Base-by-base conservation (phyloP, 768 basidiomycete genomes). In the Lactifluus hygrophoroides region DNA sequence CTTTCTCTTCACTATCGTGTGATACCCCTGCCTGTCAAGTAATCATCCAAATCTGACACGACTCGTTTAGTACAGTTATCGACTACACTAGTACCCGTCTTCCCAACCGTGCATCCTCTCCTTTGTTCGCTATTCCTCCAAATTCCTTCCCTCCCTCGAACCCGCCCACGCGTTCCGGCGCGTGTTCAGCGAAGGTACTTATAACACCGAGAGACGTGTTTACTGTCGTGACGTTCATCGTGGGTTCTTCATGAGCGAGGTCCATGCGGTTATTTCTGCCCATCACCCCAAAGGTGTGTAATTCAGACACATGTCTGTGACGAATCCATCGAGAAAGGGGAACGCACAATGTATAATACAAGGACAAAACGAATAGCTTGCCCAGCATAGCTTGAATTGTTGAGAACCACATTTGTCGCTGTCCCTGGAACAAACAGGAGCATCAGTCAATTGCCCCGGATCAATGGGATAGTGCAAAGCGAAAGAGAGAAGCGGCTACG, bases 191-290 rank as follows among this genome's bases (percentile, higher is more conserved):
- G n/a, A 52, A 27, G n/a, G 23, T 35, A 17, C 40, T 17, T 23
- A 49, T 19, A 16, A 6, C 23, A 3, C 35, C 40, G 32, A 43
- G 23, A 13, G 57, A 48, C 32, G 21, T 5, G 17, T 35, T 48
- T 6, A 49, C 6, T 21, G 58, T 54, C n/a, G 42, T 16, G 21
- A 47, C 17, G 5, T 21, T 37, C 6, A 47, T 59, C 32, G 42
- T 25, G 1, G 47, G 58, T 8, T 25, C 32, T 5, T 54, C 45
- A n/a, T 25, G 21, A 35, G 11, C 17, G 25, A 59, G 43, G 19
- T 59, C 58, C 25, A 59, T 54, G 32, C 58, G 58, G 30, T 59
- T 59, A 16, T 59, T 59, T 27, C 58, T 59, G 40, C 21, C 13
- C n/a, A n/a, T n/a, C n/a, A n/a, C n/a, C 21, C 17, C 14, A 1